Evolutionary conservation across 2,329 filamentous ascomycete species (phyloP).

Genomic region (Botrytis aclada): DNA sequence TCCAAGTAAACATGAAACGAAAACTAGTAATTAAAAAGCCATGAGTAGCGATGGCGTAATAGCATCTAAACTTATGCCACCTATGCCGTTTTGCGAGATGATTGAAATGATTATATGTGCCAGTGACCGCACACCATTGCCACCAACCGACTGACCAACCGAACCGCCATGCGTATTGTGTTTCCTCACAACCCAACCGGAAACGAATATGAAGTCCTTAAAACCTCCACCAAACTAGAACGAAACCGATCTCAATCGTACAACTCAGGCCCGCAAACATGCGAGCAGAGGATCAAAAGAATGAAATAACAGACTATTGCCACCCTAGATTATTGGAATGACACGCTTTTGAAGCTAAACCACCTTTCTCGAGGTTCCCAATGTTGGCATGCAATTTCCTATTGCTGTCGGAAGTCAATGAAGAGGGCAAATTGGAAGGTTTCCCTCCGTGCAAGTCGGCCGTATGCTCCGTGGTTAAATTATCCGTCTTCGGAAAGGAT

Average conservation of each 20-base stretch:
- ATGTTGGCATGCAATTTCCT: background rate
- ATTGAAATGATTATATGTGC: background rate
- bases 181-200: background rate
- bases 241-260: background rate
- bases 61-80: constrained; percentile 5
- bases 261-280: background rate
- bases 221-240: background rate
- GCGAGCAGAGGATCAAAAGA: background rate
- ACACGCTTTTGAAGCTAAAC: background rate
- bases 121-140: background rate
- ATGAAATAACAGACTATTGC: constrained; percentile 6
- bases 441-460: background rate
- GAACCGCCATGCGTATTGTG: constrained; percentile 1
- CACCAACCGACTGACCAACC: background rate
- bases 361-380: background rate
- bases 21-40: background rate
- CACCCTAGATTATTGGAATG: background rate
- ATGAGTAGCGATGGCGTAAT: background rate
- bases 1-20: background rate
- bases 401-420: background rate
- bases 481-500: background rate
- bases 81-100: background rate
- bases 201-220: constrained; percentile 4
- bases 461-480: background rate
- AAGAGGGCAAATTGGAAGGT: background rate